Base-by-base conservation (phyloP, 2,329 filamentous ascomycete genomes). In the Cercospora brassicicola region DNA sequence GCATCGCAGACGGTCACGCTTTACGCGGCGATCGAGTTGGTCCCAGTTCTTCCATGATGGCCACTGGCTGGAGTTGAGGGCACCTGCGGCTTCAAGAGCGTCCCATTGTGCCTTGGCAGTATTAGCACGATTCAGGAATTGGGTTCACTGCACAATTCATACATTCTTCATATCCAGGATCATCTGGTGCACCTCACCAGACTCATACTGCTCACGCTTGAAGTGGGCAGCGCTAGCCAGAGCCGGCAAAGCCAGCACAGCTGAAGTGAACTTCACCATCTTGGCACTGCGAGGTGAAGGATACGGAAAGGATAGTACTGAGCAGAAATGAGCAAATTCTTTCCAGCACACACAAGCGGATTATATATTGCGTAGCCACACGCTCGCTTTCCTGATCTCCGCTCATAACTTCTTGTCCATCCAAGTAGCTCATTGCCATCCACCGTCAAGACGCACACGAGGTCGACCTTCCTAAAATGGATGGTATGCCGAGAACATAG, bases 11-110 rank as follows among this genome's bases (percentile, higher is more conserved):
- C 75, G 20, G 72, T 71, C 65, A n/a, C 60, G 65, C 67, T 69
- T 69, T 26, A 69, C 67, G n/a, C 62, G 65, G 5, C 60, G 74
- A 20, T 68, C 62, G 56, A 81, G 79, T 33, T 75, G 69, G 31
- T 77, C 77, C 74, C 76, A 82, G 5, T 76, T 77, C 67, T 79
- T 77, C 79, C 81, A 69, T n/a, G 63, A 42, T n/a, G 67, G 62
- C 62, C 67, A 71, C 57, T 71, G 69, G 10, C 64, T 69, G 36
- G 66, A 69, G 53, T 71, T 69, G 15, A 71, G 62, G 51, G 69
- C 69, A 45, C 69, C 69, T 13, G 69, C 69, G 13, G 69, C 69
- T 65, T 61, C 15, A 3, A 64, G 60, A 26, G 79, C 67, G 77
- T 76, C 65, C 69, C 65, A 71, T 67, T 71, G 68, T 45, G 61